Percentiles rank a stretch among this genome's conserved stretches.
phyloP scores from a whole-genome alignment of 2,329 filamentous ascomycete genomes.

The Aspergillus sp. region DNA sequence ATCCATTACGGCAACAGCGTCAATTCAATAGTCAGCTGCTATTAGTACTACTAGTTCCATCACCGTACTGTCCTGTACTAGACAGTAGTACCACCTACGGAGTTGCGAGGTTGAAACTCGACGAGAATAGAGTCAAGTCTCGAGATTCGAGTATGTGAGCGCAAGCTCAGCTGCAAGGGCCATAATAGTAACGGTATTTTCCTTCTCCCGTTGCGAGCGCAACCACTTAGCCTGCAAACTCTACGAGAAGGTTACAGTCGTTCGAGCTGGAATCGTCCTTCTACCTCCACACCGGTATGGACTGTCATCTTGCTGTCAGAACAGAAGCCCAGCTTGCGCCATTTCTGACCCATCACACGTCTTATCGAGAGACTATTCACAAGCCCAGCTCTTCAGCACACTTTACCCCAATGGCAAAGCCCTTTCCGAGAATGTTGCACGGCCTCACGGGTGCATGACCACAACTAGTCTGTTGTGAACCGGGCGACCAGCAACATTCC shows the following conservation, averaged over 20 bases:
- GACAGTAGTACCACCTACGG: background rate
- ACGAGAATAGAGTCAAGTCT: background rate
- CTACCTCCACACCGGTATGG: background rate
- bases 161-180: constrained; percentile 4
- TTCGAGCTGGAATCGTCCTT: background rate
- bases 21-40: background rate
- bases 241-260: background rate
- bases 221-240: constrained; percentile 5
- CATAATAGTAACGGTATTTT: constrained; percentile 4
- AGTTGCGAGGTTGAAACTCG: background rate
- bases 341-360: constrained; percentile 14
- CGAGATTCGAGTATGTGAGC: background rate
- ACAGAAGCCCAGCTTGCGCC: background rate
- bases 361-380: background rate
- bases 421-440: constrained; percentile 11
- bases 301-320: background rate
- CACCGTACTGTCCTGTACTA: background rate
- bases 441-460: constrained; percentile 5
- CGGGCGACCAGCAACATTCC: constrained; percentile 6
- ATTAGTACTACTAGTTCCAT: background rate
- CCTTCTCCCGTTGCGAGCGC: background rate
- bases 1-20: background rate
- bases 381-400: background rate
- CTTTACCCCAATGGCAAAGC: background rate
- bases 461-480: constrained; percentile 1